Evolutionary conservation across 805 yeast species (phyloP).

Genomic region (Spathaspora girioi): DNA sequence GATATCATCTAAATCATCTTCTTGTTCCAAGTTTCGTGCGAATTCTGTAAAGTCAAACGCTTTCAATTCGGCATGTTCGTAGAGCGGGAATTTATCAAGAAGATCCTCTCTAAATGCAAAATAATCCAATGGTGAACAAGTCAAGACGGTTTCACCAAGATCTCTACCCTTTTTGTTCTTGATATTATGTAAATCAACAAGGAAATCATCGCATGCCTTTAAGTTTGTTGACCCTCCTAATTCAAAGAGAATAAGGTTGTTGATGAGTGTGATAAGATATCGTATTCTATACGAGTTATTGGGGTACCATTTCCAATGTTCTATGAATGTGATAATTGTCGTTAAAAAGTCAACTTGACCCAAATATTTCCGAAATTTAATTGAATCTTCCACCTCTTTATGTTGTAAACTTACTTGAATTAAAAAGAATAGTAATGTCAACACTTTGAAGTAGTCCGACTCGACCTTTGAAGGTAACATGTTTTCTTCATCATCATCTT

Average conservation of each 20-base stretch:
- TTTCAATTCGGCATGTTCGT: conserved; percentile 48
- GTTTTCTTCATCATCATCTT: neutral
- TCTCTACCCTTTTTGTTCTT: conserved; percentile 19
- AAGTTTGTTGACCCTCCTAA: conserved; percentile 55
- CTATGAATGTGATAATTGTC: conserved; percentile 48
- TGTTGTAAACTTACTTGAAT: conserved; percentile 20
- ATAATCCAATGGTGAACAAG: conserved; percentile 82
- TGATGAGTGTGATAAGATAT: conserved; percentile 49
- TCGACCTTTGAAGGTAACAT: conserved; percentile 1
- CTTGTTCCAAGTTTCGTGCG: conserved; percentile 25
- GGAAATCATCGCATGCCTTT: conserved; percentile 41
- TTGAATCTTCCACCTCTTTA: conserved; percentile 4
- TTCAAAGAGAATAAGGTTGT: conserved; percentile 52
- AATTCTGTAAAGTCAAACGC: conserved; percentile 15
- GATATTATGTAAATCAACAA: conserved; percentile 40
- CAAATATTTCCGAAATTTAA: conserved; percentile 16
- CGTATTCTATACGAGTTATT: conserved; percentile 44
- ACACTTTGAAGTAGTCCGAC: conserved; percentile 20
- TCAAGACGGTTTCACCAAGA: conserved; percentile 24
- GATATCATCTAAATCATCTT: conserved; percentile 12
- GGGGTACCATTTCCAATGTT: conserved; percentile 62
- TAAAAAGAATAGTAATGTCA: conserved; percentile 34
- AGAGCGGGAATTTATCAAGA: conserved; percentile 71
- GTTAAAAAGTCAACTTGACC: conserved; percentile 37
- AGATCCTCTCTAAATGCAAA: conserved; percentile 75